Evolutionary conservation across 1,139 yeast genomes (phyloP), one percentile per base, ranked within the genome.

Genomic region (Groenewaldozyma auringiensis): DNA sequence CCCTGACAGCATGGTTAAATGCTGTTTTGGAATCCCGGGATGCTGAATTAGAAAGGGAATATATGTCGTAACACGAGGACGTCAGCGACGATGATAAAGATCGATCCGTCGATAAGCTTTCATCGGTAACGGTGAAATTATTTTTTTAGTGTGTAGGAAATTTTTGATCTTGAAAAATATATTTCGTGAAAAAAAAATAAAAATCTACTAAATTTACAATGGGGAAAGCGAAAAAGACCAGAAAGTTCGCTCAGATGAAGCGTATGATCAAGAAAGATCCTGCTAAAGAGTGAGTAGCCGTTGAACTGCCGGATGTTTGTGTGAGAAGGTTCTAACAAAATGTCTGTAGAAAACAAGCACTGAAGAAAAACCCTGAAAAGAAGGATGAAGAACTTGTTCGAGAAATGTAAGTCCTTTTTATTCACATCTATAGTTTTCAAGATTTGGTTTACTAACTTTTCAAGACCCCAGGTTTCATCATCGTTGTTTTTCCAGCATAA

Each of bases 141-240:
- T n/a, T n/a, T n/a, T n/a, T n/a, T n/a, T n/a, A n/a, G n/a, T n/a
- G n/a, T n/a, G n/a, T n/a, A n/a, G n/a, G n/a, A n/a, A n/a, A n/a
- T n/a, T n/a, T n/a, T n/a, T n/a, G n/a, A n/a, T n/a, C n/a, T n/a
- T n/a, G n/a, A n/a, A n/a, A n/a, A n/a, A n/a, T n/a, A n/a, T n/a
- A n/a, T n/a, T n/a, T n/a, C n/a, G n/a, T n/a, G n/a, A n/a, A n/a
- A n/a, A n/a, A n/a, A n/a, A n/a, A n/a, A n/a, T n/a, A n/a, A n/a
- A n/a, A n/a, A n/a, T n/a, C n/a, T n/a, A n/a, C n/a, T n/a, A n/a
- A n/a, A 25, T 9, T 17, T 25, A 47, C 32, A 45, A 92, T 92
- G 98, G 98, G 97, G 49, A 92, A 88, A 65, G 96, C 95, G 37
- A 88, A 83, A 71, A 92, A 89, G 71, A 92, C 97, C 20, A 79